Percentiles rank a stretch among this genome's conserved stretches.
These are phyloP conservation scores for Boletus vermiculosoides DNA, from an alignment of 768 basidiomycete genomes.

Conservation along the genomic window DNA sequence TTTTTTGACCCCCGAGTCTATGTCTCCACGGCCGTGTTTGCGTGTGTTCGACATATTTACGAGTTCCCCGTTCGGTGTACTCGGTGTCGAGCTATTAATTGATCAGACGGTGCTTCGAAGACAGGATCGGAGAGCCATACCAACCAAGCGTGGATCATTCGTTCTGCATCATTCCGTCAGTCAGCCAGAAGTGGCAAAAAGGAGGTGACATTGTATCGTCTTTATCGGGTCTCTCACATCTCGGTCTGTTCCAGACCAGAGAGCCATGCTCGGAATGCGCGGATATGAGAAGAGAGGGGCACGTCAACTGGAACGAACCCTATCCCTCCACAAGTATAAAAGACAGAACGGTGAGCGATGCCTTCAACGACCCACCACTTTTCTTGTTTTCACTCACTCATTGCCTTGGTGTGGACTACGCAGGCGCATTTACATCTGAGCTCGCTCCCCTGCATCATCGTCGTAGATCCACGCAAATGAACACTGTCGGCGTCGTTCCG, in stretches of 20 bases:
- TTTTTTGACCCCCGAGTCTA: neutral
- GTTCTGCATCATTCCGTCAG: neutral
- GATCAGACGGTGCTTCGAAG: constrained; percentile 2
- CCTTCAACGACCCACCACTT: constrained; percentile 3
- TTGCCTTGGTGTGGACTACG: neutral
- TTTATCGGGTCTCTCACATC: constrained; percentile 10
- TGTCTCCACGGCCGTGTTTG: neutral
- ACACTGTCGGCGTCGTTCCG: constrained; percentile 24
- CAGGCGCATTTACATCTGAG: constrained; percentile 8
- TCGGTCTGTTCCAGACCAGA: constrained; percentile 3
- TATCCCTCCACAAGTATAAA: constrained; percentile 14
- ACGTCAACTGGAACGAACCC: neutral
- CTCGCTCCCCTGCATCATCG: constrained; percentile 35
- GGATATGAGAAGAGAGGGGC: constrained; percentile 3
- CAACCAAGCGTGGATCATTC: constrained; percentile 13
- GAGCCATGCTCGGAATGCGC: neutral
- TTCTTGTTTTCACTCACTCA: constrained; percentile 1
- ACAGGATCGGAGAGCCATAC: constrained; percentile 3
- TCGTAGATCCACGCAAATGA: constrained; percentile 33
- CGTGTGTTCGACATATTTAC: constrained; percentile 6
- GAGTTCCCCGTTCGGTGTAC: constrained; percentile 3
- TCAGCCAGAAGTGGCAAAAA: constrained; percentile 2
- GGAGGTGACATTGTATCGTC: neutral
- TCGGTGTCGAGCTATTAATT: constrained; percentile 12
- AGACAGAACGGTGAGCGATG: constrained; percentile 12